Percentiles rank a stretch among this genome's conserved stretches.
These are phyloP conservation scores for Penicillium lividum DNA, from an alignment of 495 filamentous ascomycete species.

Conservation along the genomic window DNA sequence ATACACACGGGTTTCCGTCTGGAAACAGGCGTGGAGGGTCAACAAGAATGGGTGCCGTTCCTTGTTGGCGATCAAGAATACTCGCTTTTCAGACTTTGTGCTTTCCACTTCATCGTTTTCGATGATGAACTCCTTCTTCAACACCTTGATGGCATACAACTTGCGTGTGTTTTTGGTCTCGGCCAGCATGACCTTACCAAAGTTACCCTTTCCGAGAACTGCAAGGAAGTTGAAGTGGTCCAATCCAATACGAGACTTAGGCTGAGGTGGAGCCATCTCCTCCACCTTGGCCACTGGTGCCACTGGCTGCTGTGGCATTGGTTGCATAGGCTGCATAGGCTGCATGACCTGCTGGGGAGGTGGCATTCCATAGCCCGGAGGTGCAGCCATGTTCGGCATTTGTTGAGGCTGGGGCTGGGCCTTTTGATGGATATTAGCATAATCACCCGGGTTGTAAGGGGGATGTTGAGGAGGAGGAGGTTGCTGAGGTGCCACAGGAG, in stretches of 20 bases:
- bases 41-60: slow-evolving; percentile 96
- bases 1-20: slow-evolving; percentile 97
- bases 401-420: slow-evolving; percentile 40
- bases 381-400: slow-evolving; percentile 26
- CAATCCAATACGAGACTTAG: slow-evolving; percentile 80
- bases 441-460: slow-evolving; percentile 72
- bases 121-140: slow-evolving; percentile 99
- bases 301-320: slow-evolving; percentile 44
- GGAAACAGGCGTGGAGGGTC: slow-evolving; percentile 97
- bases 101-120: slow-evolving; percentile 99
- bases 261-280: slow-evolving; percentile 58
- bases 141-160: slow-evolving; percentile 96
- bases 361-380: slow-evolving; percentile 23
- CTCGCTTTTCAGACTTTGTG: slow-evolving; percentile 94
- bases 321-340: slow-evolving; percentile 29
- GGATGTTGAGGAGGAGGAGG: slow-evolving; percentile 47
- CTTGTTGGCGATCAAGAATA: slow-evolving; percentile 96
- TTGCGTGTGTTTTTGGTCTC: slow-evolving; percentile 91
- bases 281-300: slow-evolving; percentile 47
- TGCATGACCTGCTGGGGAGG: slow-evolving; percentile 40
- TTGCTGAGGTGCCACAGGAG: slow-evolving; percentile 45
- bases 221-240: slow-evolving; percentile 99
- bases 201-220: slow-evolving; percentile 98
- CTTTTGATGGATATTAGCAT: slow-evolving; percentile 55
- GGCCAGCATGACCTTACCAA: slow-evolving; percentile 99